phyloP scores from a whole-genome alignment of 2,329 filamentous ascomycete species.

The Sphaerulina musiva region DNA sequence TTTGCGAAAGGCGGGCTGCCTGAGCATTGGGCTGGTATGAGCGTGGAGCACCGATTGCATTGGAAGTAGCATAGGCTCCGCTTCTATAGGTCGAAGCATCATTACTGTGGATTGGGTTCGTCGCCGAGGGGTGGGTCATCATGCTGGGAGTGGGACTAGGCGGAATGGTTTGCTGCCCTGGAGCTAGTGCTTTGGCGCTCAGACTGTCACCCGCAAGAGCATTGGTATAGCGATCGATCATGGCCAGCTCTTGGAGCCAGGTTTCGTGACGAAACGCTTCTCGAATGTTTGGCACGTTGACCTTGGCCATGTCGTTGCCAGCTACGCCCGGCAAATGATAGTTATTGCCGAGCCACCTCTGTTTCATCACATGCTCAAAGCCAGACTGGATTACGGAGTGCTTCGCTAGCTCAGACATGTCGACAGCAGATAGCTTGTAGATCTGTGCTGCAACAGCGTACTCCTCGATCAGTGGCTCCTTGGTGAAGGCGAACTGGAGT shows the following conservation, averaged over 20 bases:
- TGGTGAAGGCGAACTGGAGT: conserved; percentile 95
- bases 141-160: conserved; percentile 37
- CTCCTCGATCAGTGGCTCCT: conserved; percentile 95
- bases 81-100: conserved; percentile 20
- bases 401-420: conserved; percentile 97
- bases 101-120: conserved; percentile 26
- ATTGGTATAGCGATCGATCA: conserved; percentile 51
- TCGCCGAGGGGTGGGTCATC: conserved; percentile 37
- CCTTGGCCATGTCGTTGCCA: conserved; percentile 91
- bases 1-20: conserved; percentile 34
- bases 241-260: conserved; percentile 69
- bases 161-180: conserved; percentile 20
- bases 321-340: conserved; percentile 71
- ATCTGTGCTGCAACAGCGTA: conserved; percentile 98
- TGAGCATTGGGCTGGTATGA: conserved; percentile 30
- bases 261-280: conserved; percentile 88
- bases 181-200: conserved; percentile 28
- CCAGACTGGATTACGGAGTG: conserved; percentile 93
- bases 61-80: conserved; percentile 18
- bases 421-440: conserved; percentile 91
- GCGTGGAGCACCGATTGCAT: conserved; percentile 30
- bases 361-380: conserved; percentile 82
- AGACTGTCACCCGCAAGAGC: conserved; percentile 18
- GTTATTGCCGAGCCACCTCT: conserved; percentile 78
- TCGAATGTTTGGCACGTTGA: conserved; percentile 88